Percentiles rank a stretch among this genome's conserved stretches.
These are phyloP conservation scores for Albatrellus sp. DNA, from an alignment of 1,284 basidiomycete genomes.

Conservation along the genomic window DNA sequence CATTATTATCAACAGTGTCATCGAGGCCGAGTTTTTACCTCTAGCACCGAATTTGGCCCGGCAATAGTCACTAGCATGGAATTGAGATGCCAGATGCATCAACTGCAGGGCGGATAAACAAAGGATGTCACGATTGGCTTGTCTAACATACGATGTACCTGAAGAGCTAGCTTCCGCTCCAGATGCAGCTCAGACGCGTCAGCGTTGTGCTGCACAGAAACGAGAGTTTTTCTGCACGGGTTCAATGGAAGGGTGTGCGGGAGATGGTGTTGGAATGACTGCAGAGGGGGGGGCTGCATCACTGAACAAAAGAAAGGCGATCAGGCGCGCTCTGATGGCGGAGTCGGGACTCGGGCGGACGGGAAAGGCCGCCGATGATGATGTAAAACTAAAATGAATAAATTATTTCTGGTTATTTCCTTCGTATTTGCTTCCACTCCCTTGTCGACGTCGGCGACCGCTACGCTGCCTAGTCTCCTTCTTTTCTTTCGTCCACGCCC, in stretches of 20 bases:
- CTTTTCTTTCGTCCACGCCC: constrained; percentile 3
- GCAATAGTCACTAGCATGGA: constrained; percentile 71
- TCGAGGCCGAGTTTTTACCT: constrained; percentile 28
- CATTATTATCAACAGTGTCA: no score
- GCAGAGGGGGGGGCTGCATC: neutral
- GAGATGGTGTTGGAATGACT: neutral
- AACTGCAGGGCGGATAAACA: constrained; percentile 25
- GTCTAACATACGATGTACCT: constrained; percentile 4
- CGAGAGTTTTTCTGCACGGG: neutral
- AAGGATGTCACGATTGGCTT: neutral
- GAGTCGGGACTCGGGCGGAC: no score
- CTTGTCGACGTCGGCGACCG: neutral
- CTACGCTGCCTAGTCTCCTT: neutral
- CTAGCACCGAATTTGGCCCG: constrained; percentile 60
- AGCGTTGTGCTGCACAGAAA: neutral
- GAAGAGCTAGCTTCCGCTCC: constrained; percentile 11
- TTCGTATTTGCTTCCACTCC: neutral
- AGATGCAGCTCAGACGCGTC: constrained; percentile 6
- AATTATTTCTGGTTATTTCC: neutral
- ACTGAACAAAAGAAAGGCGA: no score
- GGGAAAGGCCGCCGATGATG: neutral
- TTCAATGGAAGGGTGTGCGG: neutral
- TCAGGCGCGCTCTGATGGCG: no score
- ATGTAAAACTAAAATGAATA: no score
- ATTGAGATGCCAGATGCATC: constrained; percentile 59